Conservation (phyloP, 139 green algal species). For the Trebouxia sp. region DNA sequence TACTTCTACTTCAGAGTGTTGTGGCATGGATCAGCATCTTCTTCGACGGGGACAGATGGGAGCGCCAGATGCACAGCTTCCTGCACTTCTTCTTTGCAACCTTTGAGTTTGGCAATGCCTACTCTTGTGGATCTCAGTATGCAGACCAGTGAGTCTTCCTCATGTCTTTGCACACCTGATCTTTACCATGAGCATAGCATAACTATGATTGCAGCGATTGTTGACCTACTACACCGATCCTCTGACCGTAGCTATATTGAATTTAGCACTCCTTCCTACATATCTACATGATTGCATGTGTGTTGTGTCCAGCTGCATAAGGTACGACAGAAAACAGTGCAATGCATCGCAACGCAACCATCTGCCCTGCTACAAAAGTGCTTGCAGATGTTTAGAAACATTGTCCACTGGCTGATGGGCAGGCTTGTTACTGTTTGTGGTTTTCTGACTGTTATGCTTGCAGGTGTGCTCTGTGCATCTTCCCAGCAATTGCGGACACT, state of each 20-base stretch:
- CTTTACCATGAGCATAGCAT: background rate
- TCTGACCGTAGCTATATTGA: background rate
- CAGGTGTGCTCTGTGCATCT: background rate
- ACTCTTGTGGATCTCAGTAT: constrained; percentile 16
- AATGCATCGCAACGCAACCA: too few relatives aligned
- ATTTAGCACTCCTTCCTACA: too few relatives aligned
- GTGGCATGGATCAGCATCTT: constrained; percentile 30
- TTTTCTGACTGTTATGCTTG: too few relatives aligned
- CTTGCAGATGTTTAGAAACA: too few relatives aligned
- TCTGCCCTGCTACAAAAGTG: too few relatives aligned
- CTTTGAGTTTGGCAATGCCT: background rate
- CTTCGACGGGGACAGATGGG: background rate
- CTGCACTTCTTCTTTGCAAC: constrained; percentile 33
- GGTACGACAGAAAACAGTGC: too few relatives aligned
- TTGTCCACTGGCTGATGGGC: too few relatives aligned
- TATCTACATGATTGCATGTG: too few relatives aligned
- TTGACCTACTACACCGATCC: background rate
- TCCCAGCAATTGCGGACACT: background rate
- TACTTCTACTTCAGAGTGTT: constrained; percentile 12
- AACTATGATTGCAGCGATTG: background rate
- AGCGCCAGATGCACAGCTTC: background rate
- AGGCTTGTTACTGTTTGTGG: too few relatives aligned
- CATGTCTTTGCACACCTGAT: background rate
- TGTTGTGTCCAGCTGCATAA: too few relatives aligned
- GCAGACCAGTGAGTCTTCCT: background rate